Conservation (phyloP, 73 alveolate species). For the Symbiodinium pilosum region DNA sequence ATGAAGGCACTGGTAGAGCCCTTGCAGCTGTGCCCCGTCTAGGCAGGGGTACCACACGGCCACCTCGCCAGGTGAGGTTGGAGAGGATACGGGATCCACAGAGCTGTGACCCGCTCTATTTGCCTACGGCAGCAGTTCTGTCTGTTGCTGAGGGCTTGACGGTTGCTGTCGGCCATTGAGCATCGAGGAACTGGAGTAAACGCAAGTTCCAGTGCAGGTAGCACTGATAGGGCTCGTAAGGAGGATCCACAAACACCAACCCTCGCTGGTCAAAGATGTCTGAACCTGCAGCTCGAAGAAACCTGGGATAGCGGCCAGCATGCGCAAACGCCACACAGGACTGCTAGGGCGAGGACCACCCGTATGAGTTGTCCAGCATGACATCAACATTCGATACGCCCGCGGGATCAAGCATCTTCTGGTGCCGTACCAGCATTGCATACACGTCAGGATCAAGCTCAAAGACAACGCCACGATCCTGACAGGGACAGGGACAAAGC, state of each 20-base stretch:
- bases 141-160: neutral
- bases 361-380: neutral
- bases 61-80: neutral
- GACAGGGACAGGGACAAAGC: no score
- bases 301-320: neutral
- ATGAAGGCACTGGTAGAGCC: neutral
- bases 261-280: neutral
- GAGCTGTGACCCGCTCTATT: neutral
- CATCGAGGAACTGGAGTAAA: neutral
- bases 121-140: neutral
- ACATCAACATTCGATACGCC: neutral
- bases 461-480: neutral
- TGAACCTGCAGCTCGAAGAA: neutral
- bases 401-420: neutral
- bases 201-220: constrained; percentile 54
- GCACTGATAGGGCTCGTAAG: constrained; percentile 67
- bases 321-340: no score
- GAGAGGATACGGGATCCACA: neutral
- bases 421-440: neutral
- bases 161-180: neutral
- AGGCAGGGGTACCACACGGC: constrained; percentile 33
- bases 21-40: neutral
- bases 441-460: neutral
- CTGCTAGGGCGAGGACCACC: neutral
- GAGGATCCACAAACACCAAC: constrained; percentile 69